Evolutionary conservation across 1,284 basidiomycete species (phyloP).

Genomic region (Ceratobasidium sp.): DNA sequence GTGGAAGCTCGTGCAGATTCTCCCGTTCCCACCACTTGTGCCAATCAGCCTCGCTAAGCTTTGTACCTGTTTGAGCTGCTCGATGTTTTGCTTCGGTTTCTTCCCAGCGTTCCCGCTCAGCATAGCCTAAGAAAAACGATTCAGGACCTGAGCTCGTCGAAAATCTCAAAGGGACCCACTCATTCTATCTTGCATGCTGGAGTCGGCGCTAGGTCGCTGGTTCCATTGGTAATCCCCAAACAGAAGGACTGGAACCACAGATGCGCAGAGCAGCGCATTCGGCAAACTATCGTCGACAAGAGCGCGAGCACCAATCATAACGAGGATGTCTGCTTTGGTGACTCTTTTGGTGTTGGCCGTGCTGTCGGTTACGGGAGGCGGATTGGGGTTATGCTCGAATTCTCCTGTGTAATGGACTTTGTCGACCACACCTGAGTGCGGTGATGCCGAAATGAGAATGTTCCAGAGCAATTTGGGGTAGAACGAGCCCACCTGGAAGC

Average conservation of each 20-base stretch:
- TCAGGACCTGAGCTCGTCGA: neutral
- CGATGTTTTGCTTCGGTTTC: constrained; percentile 25
- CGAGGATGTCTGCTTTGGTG: constrained; percentile 34
- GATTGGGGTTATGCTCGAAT: constrained; percentile 53
- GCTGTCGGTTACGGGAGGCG: constrained; percentile 11
- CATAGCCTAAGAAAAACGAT: constrained; percentile 11
- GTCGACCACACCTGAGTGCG: constrained; percentile 62
- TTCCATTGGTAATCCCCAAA: constrained; percentile 46
- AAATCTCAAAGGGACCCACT: constrained; percentile 2
- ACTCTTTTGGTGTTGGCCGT: constrained; percentile 5
- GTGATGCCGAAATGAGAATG: constrained; percentile 1
- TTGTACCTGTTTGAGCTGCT: neutral
- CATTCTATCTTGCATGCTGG: constrained; percentile 40
- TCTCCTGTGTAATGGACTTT: constrained; percentile 78
- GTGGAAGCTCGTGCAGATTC: constrained; percentile 9
- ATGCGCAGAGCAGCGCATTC: constrained; percentile 47
- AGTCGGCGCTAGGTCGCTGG: constrained; percentile 28
- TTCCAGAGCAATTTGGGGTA: constrained; percentile 8
- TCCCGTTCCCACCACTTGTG: constrained; percentile 37
- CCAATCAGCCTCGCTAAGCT: constrained; percentile 25
- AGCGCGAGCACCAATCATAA: constrained; percentile 40
- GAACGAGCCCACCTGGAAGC: constrained; percentile 62
- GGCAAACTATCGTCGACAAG: constrained; percentile 45
- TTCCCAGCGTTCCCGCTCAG: constrained; percentile 26
- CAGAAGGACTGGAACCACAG: constrained; percentile 52